Conservation (phyloP, 2,329 filamentous ascomycete species). For the Cladosporium sphaerospermum region DNA sequence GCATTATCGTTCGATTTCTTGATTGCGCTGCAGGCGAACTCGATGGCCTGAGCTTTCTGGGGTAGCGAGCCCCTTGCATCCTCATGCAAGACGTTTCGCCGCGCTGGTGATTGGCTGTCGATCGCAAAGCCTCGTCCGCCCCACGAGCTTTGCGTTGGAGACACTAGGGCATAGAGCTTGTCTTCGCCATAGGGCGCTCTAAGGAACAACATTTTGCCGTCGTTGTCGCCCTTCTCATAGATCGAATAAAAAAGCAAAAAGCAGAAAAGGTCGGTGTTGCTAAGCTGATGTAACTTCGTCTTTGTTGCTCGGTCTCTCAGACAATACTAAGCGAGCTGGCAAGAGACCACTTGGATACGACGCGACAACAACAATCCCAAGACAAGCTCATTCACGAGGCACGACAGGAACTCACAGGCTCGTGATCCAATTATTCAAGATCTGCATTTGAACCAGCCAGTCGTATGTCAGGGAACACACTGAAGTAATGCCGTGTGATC, state of each 20-base stretch:
- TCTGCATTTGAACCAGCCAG: too few species aligned
- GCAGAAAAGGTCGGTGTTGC: too few species aligned
- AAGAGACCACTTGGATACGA: not conserved
- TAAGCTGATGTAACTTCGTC: too few species aligned
- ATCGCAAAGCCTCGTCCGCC: not conserved
- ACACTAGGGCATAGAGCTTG: constrained; percentile 1
- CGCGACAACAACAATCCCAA: not conserved
- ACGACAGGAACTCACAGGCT: too few species aligned
- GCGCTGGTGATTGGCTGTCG: too few species aligned
- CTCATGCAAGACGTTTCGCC: not conserved
- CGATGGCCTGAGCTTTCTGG: constrained; percentile 9
- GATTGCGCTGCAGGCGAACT: not conserved
- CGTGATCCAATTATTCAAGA: too few species aligned
- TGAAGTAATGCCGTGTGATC: too few species aligned
- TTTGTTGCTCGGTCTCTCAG: too few species aligned
- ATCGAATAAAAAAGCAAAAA: not conserved
- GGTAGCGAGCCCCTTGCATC: not conserved
- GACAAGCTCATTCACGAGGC: too few species aligned
- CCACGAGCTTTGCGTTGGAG: constrained; percentile 1
- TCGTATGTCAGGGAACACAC: too few species aligned
- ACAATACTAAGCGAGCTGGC: not conserved
- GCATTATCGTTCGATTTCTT: constrained; percentile 9
- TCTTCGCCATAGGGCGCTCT: constrained; percentile 5
- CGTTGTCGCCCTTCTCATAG: not conserved
- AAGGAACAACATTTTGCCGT: not conserved